A percentile compares a stretch with the other conserved stretches of the same genome.
phyloP scores from a whole-genome alignment of 352 stramenopile genomes.

The Peronospora farinosa region DNA sequence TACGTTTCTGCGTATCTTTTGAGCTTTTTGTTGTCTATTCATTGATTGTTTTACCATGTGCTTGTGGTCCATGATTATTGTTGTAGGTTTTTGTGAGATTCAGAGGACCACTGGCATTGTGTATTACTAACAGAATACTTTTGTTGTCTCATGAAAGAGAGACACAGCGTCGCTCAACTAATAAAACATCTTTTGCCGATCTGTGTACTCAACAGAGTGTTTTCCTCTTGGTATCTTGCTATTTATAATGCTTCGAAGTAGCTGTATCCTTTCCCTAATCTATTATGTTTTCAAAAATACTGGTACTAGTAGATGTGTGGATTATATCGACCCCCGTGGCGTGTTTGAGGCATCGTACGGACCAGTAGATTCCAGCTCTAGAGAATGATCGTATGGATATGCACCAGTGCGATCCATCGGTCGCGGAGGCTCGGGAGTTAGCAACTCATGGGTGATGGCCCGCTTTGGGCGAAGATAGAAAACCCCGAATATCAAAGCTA shows the following conservation, averaged over 20 bases:
- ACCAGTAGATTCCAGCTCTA: conserved; percentile 21
- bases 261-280: neutral
- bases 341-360: conserved; percentile 30
- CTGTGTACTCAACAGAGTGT: neutral
- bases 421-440: conserved; percentile 18
- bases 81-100: conserved; percentile 28
- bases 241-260: conserved; percentile 1
- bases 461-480: conserved; percentile 31
- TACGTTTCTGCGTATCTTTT: conserved; percentile 26
- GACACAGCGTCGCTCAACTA: conserved; percentile 15
- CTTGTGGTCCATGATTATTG: neutral
- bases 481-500: conserved; percentile 30
- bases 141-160: conserved; percentile 2
- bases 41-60: neutral
- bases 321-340: conserved; percentile 20
- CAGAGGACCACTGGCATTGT: conserved; percentile 23
- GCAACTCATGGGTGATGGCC: conserved; percentile 16
- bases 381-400: conserved; percentile 21
- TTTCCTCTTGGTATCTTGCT: conserved; percentile 5
- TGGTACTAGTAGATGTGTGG: conserved; percentile 7
- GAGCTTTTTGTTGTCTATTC: neutral
- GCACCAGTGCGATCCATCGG: conserved; percentile 20
- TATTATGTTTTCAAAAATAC: conserved; percentile 21
- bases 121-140: conserved; percentile 26
- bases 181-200: conserved; percentile 16